Evolutionary conservation across 228 moss, liverwort and hornwort genomes (phyloP).

Genomic region (Sphagnum fallax): DNA sequence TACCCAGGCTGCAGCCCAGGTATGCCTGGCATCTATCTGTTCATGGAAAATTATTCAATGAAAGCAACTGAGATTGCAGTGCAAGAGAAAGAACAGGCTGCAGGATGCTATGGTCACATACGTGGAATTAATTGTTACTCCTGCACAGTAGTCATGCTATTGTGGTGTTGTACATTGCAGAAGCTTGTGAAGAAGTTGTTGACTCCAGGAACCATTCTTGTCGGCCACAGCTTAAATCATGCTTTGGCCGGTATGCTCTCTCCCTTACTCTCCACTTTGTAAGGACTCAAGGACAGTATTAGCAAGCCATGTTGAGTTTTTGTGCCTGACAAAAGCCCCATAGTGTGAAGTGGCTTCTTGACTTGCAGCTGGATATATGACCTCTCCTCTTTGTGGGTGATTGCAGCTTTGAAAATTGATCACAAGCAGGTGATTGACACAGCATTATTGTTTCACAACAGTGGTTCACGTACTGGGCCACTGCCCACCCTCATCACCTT

Average conservation of each 20-base stretch:
- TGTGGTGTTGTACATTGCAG: conserved; percentile 18
- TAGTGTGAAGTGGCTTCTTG: no score
- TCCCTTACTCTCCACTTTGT: no score
- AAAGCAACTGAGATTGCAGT: no score
- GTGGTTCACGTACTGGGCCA: conserved; percentile 25
- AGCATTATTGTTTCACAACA: conserved; percentile 37
- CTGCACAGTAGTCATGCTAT: no score
- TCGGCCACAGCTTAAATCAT: conserved; percentile 57
- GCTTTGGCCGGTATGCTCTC: conserved; percentile 47
- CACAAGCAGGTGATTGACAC: conserved; percentile 64
- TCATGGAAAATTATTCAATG: no score
- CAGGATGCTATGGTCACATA: no score
- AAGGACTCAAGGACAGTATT: no score
- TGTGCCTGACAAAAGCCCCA: no score
- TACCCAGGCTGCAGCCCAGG: conserved; percentile 56
- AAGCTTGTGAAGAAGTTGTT: conserved; percentile 38
- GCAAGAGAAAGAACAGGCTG: no score
- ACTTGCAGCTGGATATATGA: no score
- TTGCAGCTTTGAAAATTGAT: conserved; percentile 51
- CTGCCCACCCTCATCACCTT: conserved; percentile 33
- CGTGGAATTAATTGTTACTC: no score
- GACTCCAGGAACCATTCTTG: conserved; percentile 45
- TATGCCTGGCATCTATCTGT: conserved; percentile 3
- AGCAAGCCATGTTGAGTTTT: no score
- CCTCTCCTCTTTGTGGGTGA: background rate